Percentiles rank a stretch among this genome's conserved stretches.
phyloP scores from a whole-genome alignment of 1,284 basidiomycete species.

The Moesziomyces parantarcticus region DNA sequence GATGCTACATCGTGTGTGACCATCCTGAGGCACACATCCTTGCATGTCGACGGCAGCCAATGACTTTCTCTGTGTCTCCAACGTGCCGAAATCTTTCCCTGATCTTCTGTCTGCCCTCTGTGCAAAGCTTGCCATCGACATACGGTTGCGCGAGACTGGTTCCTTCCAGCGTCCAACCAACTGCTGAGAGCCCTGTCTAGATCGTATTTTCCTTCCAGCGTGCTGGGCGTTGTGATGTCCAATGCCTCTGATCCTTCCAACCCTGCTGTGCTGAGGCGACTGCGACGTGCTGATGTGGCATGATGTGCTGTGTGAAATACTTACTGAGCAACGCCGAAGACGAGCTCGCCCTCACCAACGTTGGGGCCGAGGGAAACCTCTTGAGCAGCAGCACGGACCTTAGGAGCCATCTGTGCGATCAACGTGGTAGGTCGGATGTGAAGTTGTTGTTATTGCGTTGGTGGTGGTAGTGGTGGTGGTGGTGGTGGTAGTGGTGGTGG shows the following conservation, averaged over 20 bases:
- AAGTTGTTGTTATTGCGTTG: too few species aligned
- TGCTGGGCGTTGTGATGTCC: background rate
- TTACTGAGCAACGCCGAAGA: constrained; percentile 67
- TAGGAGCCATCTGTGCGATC: constrained; percentile 62
- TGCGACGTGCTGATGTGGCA: constrained; percentile 20
- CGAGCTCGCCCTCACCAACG: constrained; percentile 67
- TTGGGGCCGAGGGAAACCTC: constrained; percentile 67
- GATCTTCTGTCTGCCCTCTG: too few species aligned
- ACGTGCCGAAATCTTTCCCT: too few species aligned
- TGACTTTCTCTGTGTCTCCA: too few species aligned
- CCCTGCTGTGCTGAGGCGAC: background rate
- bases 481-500: constrained; percentile 1
- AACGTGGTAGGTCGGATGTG: background rate
- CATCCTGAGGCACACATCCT: too few species aligned
- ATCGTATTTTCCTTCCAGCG: background rate
- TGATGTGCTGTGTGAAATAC: constrained; percentile 20
- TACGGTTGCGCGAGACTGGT: too few species aligned
- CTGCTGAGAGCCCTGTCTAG: too few species aligned
- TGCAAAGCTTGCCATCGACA: too few species aligned
- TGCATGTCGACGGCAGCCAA: too few species aligned
- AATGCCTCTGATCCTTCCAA: background rate
- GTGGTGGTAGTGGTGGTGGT: constrained; percentile 4
- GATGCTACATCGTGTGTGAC: too few species aligned
- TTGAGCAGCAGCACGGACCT: constrained; percentile 62
- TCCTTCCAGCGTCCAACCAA: too few species aligned